Conservation (phyloP, 208 protist genomes). For the Acanthamoeba healyi region DNA sequence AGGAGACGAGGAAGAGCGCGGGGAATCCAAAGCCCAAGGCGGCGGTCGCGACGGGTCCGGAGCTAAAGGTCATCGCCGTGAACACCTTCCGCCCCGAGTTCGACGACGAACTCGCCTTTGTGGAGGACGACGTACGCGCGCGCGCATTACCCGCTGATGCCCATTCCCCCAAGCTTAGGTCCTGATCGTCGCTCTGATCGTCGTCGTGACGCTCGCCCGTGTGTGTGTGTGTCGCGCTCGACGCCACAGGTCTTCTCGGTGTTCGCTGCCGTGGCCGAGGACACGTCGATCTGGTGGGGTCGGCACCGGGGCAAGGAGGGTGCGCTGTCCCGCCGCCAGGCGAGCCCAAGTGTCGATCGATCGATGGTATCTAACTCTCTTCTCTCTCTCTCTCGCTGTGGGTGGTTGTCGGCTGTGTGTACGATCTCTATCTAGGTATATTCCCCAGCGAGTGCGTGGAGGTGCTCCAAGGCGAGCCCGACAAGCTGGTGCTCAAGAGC, state of each 20-base stretch:
- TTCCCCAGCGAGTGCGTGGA: background rate
- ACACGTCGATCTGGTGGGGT: conserved; percentile 2
- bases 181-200: too few relatives aligned
- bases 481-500: background rate
- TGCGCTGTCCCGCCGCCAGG: background rate
- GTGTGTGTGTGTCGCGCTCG: too few relatives aligned
- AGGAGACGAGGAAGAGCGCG: background rate
- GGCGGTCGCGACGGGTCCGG: background rate
- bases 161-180: too few relatives aligned
- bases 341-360: too few relatives aligned
- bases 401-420: too few relatives aligned
- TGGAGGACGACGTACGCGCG: background rate
- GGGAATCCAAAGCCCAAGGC: background rate
- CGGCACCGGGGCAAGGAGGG: background rate
- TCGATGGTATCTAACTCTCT: too few relatives aligned
- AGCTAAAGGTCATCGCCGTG: background rate
- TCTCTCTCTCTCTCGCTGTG: too few relatives aligned
- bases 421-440: too few relatives aligned
- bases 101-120: background rate
- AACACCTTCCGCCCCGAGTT: background rate
- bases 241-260: background rate
- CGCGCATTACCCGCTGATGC: too few relatives aligned
- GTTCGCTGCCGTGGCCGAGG: background rate
- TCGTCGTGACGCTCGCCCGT: too few relatives aligned
- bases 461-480: background rate